Percentiles rank a stretch among this genome's conserved stretches.
Evolutionary conservation across 495 filamentous ascomycete genomes (phyloP).

Genomic region (Neurospora sp.): DNA sequence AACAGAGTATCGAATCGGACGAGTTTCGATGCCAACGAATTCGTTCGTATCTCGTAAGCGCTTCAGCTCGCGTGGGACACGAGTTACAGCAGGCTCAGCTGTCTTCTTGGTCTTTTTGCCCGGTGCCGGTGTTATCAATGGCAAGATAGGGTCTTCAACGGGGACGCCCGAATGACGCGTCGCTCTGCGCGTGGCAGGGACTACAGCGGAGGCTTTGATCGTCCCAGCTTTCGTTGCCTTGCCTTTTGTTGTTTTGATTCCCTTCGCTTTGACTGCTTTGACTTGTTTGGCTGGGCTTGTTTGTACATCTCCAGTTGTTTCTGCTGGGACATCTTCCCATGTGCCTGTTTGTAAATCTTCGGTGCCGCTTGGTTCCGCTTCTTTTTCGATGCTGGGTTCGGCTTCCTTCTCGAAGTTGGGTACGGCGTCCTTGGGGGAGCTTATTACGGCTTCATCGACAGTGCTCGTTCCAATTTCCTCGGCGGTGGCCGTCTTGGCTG

Average conservation of each 20-base stretch:
- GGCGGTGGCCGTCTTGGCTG: not conserved
- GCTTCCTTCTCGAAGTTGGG: not conserved
- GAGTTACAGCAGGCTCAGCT: slow-evolving; percentile 27
- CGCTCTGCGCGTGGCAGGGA: slow-evolving; percentile 21
- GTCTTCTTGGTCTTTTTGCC: slow-evolving; percentile 37
- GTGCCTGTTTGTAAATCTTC: not conserved
- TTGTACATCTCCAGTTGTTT: not conserved
- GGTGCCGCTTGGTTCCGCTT: not conserved
- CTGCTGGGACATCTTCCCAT: not conserved
- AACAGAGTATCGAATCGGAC: slow-evolving; percentile 36
- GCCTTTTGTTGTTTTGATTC: not conserved
- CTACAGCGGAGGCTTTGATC: slow-evolving; percentile 13
- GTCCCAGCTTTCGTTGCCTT: not conserved
- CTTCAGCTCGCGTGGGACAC: slow-evolving; percentile 36
- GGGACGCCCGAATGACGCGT: slow-evolving; percentile 36
- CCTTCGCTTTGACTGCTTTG: not conserved
- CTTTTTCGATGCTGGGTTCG: not conserved
- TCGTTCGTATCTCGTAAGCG: slow-evolving; percentile 45
- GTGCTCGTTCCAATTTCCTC: not conserved
- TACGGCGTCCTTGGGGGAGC: not conserved
- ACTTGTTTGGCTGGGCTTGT: not conserved
- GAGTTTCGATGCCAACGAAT: slow-evolving; percentile 41
- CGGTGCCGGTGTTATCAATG: slow-evolving; percentile 30
- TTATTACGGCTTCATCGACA: not conserved
- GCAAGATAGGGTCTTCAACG: slow-evolving; percentile 32